Conservation (phyloP, 2,329 filamentous ascomycete genomes). For the Myriosclerotinia duriaeana region DNA sequence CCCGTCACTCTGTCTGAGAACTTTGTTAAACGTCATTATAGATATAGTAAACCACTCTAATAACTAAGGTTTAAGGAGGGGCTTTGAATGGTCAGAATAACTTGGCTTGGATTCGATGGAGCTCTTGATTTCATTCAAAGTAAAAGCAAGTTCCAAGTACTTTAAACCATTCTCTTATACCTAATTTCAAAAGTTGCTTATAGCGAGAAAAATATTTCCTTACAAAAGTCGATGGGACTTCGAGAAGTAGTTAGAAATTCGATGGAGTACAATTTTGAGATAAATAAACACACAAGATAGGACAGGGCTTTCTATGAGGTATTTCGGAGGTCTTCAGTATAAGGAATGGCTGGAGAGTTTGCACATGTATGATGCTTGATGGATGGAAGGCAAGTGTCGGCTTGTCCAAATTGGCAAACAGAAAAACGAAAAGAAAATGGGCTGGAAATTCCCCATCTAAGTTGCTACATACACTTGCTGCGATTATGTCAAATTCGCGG, state of each 20-base stretch:
- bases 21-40: background rate
- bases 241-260: background rate
- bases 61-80: too few relatives aligned
- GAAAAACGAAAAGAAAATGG: background rate
- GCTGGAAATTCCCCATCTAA: background rate
- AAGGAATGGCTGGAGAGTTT: too few relatives aligned
- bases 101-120: too few relatives aligned
- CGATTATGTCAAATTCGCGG: background rate
- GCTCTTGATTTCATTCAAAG: too few relatives aligned
- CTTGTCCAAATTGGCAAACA: background rate
- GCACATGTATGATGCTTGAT: background rate
- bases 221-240: background rate
- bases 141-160: too few relatives aligned
- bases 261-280: background rate
- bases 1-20: background rate
- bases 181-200: too few relatives aligned
- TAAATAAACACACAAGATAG: background rate
- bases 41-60: too few relatives aligned
- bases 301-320: background rate
- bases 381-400: too few relatives aligned
- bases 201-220: background rate
- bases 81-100: too few relatives aligned
- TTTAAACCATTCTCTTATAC: too few relatives aligned
- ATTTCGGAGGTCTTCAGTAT: too few relatives aligned
- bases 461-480: too few relatives aligned